phyloP scores from a whole-genome alignment of 257 asterid species.

The Eucommia ulmoides region DNA sequence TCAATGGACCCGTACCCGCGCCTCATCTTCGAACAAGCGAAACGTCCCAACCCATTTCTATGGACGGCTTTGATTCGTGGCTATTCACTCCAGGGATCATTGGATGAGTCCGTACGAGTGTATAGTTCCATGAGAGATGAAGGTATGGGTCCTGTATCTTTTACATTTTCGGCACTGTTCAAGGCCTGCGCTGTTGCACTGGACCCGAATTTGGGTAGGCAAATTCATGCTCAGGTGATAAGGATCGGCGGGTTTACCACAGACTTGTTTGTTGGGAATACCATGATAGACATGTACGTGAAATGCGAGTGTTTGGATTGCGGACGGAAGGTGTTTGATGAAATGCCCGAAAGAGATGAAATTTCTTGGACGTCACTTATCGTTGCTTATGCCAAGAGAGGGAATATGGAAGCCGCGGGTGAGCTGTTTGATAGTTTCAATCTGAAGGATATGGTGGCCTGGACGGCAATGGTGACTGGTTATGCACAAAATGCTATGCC shows the following conservation, averaged over 20 bases:
- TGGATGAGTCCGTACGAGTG: slow-evolving; percentile 31
- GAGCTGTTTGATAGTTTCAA: slow-evolving; percentile 45
- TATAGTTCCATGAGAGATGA: slow-evolving; percentile 48
- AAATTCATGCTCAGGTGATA: slow-evolving; percentile 53
- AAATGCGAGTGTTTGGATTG: slow-evolving; percentile 47
- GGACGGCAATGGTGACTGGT: slow-evolving; percentile 88
- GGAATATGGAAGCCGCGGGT: slow-evolving; percentile 41
- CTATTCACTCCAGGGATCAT: slow-evolving; percentile 26
- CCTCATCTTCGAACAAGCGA: slow-evolving; percentile 39
- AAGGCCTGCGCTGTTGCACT: slow-evolving; percentile 32
- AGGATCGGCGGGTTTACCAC: slow-evolving; percentile 55
- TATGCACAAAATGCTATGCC: slow-evolving; percentile 62
- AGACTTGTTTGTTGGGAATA: slow-evolving; percentile 50
- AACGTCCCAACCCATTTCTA: slow-evolving; percentile 51
- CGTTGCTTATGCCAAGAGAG: slow-evolving; percentile 48
- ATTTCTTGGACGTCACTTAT: slow-evolving; percentile 59
- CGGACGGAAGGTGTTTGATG: slow-evolving; percentile 64
- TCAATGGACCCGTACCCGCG: slow-evolving; percentile 41
- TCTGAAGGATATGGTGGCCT: slow-evolving; percentile 62
- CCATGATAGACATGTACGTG: slow-evolving; percentile 51
- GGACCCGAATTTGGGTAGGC: slow-evolving; percentile 35
- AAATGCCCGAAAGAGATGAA: slow-evolving; percentile 59
- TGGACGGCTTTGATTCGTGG: slow-evolving; percentile 75
- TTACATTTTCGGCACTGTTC: slow-evolving; percentile 55
- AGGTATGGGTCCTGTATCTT: slow-evolving; percentile 47